These are phyloP conservation scores for Teratosphaeria destructans DNA, from an alignment of 2,329 filamentous ascomycete species.

Conservation along the genomic window DNA sequence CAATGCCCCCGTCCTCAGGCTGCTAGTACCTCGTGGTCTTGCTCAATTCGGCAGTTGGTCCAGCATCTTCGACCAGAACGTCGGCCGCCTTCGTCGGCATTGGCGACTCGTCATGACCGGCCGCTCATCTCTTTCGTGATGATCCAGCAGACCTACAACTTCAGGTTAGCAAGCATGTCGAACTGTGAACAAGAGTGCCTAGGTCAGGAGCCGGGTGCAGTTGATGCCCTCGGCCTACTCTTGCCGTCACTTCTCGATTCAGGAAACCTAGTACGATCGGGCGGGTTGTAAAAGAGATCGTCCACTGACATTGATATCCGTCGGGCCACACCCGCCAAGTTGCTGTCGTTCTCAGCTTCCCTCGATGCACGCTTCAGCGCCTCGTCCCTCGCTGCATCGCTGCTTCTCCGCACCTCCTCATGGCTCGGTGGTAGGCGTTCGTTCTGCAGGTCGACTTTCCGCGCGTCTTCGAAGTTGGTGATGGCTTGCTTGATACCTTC, in stretches of 20 bases:
- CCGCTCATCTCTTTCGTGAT: not conserved
- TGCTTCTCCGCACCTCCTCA: constrained; percentile 79
- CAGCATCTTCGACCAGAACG: not conserved
- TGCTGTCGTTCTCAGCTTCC: constrained; percentile 86
- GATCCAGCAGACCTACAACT: not conserved
- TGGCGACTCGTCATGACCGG: not conserved
- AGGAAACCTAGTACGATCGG: not conserved
- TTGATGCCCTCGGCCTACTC: constrained; percentile 38
- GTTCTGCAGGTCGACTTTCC: constrained; percentile 95
- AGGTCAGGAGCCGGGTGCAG: constrained; percentile 30
- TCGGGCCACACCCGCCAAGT: constrained; percentile 75
- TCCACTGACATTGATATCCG: constrained; percentile 85
- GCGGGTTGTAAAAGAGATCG: not conserved
- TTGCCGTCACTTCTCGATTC: constrained; percentile 44
- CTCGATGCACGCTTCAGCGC: constrained; percentile 77
- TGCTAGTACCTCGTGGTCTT: not conserved
- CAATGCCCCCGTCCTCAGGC: not conserved
- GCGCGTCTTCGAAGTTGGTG: constrained; percentile 88
- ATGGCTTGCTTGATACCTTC: constrained; percentile 99
- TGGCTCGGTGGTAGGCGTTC: constrained; percentile 85
- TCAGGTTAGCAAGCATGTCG: not conserved
- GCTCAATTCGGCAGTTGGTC: not conserved
- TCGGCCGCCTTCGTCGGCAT: not conserved
- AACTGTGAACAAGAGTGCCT: not conserved
- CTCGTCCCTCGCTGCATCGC: constrained; percentile 67